Base-by-base conservation (phyloP, 176 grass and related monocot genomes). In the Puya raimondii region DNA sequence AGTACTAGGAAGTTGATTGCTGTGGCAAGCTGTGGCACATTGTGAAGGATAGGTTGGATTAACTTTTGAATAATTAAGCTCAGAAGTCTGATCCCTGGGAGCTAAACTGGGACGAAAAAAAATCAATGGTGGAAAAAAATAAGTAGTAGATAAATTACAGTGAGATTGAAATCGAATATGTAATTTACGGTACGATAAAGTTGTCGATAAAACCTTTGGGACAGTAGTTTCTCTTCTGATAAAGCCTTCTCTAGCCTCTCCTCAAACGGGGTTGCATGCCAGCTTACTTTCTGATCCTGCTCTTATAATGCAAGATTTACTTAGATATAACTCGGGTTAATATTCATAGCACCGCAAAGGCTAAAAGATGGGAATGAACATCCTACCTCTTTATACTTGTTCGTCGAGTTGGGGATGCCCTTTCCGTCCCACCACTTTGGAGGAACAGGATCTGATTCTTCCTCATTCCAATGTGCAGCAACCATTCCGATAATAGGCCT, bases 381-480 rank as follows among this genome's bases (percentile, higher is more conserved):
- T 21, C 75, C 74, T 83, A 97, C 93, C 80, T 99, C 94, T 91
- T 91, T 99, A 57, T 99, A 99, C 64, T 93, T 99, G 67, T 93
- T 99, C 33, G 94, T 99, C 20, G 90, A 99, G 67, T 99, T 99
- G 66, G 94, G 94, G 74, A 99, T 99, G 71, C 94, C 94, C 71
- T 93, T 93, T 74, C 94, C 85, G 75, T 99, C 94, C 85, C 87
- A 88, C 71, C 70, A 79, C 77, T 90, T 82, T 49, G 76, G 68
- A 49, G 69, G 68, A 64, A 70, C 58, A 50, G 23, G 75, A 64
- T 69, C 72, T 9, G 82, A 79, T 23, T 80, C 94, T 69, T 82
- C 74, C 20, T 78, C 84, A 23, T 83, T 91, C 94, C 94, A 99
- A 56, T 93, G 90, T 50, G 87, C 86, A 13, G 94, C 90, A 2